phyloP scores from a whole-genome alignment of 2,329 filamentous ascomycete species.

The Geosmithia morbida region DNA sequence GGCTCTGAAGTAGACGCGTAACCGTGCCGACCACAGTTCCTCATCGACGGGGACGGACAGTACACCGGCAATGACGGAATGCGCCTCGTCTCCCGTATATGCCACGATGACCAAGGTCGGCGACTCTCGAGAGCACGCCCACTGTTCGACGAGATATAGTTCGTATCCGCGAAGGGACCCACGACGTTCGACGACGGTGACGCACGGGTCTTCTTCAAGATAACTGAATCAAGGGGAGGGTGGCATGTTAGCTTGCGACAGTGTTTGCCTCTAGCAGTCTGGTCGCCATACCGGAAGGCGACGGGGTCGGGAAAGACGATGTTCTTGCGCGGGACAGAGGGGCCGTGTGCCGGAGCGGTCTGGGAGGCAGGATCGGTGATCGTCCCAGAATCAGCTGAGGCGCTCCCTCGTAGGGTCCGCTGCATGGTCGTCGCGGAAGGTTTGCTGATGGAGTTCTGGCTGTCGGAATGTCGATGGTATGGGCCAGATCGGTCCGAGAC shows the following conservation, averaged over 20 bases:
- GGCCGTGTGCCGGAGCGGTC: slow-evolving; percentile 3
- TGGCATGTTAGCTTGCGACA: neutral
- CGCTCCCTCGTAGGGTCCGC: slow-evolving; percentile 8
- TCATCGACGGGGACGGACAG: slow-evolving; percentile 73
- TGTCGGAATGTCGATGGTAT: slow-evolving; percentile 11
- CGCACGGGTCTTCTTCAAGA: slow-evolving; percentile 71
- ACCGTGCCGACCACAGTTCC: slow-evolving; percentile 59
- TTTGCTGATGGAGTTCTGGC: slow-evolving; percentile 7
- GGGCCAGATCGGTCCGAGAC: slow-evolving; percentile 8
- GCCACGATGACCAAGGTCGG: slow-evolving; percentile 87
- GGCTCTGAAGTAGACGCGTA: slow-evolving; percentile 76
- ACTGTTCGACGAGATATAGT: slow-evolving; percentile 90
- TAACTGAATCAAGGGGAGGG: slow-evolving; percentile 32
- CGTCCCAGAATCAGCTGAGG: slow-evolving; percentile 8
- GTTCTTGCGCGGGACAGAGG: slow-evolving; percentile 21
- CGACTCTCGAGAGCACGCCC: slow-evolving; percentile 83
- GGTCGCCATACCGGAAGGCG: slow-evolving; percentile 31
- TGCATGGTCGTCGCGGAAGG: slow-evolving; percentile 5
- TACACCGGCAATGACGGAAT: slow-evolving; percentile 66
- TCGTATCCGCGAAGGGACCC: slow-evolving; percentile 70
- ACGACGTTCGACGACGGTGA: slow-evolving; percentile 59
- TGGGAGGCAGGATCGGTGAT: slow-evolving; percentile 4
- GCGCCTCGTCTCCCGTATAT: slow-evolving; percentile 74
- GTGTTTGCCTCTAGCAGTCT: neutral
- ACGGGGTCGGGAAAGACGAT: slow-evolving; percentile 45